These are phyloP conservation scores for Solanum medicagineum DNA, from an alignment of 257 asterid species.

Conservation along the genomic window DNA sequence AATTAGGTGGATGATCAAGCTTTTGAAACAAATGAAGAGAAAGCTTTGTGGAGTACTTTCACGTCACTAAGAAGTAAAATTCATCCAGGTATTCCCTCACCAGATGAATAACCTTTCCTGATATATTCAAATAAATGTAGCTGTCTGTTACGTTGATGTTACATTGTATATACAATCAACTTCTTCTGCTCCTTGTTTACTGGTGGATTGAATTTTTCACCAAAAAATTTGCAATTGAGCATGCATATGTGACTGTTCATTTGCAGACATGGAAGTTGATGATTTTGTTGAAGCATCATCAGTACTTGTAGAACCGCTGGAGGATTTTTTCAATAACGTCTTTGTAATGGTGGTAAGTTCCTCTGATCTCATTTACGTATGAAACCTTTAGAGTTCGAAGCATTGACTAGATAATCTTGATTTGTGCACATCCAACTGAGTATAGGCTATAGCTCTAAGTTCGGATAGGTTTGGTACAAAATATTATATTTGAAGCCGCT, in stretches of 20 bases:
- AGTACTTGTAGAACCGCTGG: constrained; percentile 61
- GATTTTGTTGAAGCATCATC: constrained; percentile 67
- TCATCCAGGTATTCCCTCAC: constrained; percentile 40
- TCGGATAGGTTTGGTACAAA: not conserved
- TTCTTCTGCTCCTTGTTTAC: not conserved
- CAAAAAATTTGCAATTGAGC: not conserved
- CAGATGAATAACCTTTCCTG: not conserved
- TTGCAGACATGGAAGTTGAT: constrained; percentile 83
- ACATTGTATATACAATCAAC: not conserved
- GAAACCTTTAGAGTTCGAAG: not conserved
- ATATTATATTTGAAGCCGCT: not conserved
- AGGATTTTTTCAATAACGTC: constrained; percentile 74
- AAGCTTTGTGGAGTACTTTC: constrained; percentile 67
- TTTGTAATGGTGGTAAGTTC: constrained; percentile 93
- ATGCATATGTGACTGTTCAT: not conserved
- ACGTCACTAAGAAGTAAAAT: constrained; percentile 52
- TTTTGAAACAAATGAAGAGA: constrained; percentile 73
- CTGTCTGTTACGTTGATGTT: not conserved
- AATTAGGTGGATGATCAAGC: constrained; percentile 77
- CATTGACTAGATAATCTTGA: not conserved
- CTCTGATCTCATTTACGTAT: not conserved
- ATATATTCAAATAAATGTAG: not conserved
- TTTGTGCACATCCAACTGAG: not conserved
- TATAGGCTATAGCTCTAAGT: not conserved
- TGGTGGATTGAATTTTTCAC: not conserved